Evolutionary conservation across 345 rosid species (phyloP).

Genomic region (Crucihimalaya himalaica): DNA sequence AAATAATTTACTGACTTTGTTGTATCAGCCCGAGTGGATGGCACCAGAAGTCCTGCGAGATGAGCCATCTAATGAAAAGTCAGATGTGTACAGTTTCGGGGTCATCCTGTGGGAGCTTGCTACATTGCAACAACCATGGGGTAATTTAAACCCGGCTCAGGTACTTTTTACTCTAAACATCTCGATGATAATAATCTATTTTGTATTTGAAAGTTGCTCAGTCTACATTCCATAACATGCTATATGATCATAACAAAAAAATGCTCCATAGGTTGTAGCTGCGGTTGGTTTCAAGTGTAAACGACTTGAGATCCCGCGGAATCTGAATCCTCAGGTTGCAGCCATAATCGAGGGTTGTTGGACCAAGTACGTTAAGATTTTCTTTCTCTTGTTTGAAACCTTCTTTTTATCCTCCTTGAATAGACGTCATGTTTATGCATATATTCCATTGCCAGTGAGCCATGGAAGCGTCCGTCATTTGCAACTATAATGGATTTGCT

Average conservation of each 20-base stretch:
- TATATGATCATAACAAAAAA: background rate
- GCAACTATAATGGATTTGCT: slow-evolving; percentile 77
- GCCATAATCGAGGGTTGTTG: slow-evolving; percentile 90
- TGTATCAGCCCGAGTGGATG: slow-evolving; percentile 97
- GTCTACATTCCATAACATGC: background rate
- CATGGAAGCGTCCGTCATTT: slow-evolving; percentile 98
- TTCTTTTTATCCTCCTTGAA: background rate
- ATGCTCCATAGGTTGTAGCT: slow-evolving; percentile 81
- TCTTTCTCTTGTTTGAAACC: background rate
- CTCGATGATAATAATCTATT: background rate
- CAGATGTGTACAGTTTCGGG: slow-evolving; percentile 96
- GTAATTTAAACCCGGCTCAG: slow-evolving; percentile 96
- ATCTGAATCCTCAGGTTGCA: slow-evolving; percentile 83
- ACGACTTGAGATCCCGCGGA: slow-evolving; percentile 89
- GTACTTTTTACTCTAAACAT: slow-evolving; percentile 44
- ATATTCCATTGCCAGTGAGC: slow-evolving; percentile 59
- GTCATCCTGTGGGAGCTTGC: slow-evolving; percentile 98
- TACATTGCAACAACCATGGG: slow-evolving; percentile 96
- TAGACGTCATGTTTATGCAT: background rate
- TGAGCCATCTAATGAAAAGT: slow-evolving; percentile 95
- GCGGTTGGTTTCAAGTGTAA: slow-evolving; percentile 94
- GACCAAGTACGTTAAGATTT: slow-evolving; percentile 62
- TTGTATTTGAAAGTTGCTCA: background rate
- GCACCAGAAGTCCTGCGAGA: slow-evolving; percentile 99
- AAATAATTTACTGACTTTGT: background rate